phyloP scores from a whole-genome alignment of 148 eudicot genomes.

The Tetragonia tetragonoides region DNA sequence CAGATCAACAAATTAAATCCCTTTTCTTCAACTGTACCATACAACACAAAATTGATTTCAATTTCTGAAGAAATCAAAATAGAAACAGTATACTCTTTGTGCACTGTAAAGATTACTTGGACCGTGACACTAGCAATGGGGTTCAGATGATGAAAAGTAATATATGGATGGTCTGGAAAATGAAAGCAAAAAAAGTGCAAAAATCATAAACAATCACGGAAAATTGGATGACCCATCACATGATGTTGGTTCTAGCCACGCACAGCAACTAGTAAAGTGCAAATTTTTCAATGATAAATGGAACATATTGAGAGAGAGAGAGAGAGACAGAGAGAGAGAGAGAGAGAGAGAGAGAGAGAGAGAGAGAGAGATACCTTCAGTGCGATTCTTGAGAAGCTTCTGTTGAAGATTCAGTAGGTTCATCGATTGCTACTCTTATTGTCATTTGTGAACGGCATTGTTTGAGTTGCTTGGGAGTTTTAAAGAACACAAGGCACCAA shows the following conservation, averaged over 20 bases:
- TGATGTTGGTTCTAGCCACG: neutral
- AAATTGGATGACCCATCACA: neutral
- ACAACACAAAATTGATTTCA: neutral
- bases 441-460: too few relatives aligned
- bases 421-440: too few relatives aligned
- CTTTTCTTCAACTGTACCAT: neutral
- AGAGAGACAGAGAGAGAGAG: too few relatives aligned
- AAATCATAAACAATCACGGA: slow-evolving; percentile 6
- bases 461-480: too few relatives aligned
- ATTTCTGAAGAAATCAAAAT: neutral
- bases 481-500: too few relatives aligned
- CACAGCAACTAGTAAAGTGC: neutral
- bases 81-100: neutral
- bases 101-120: neutral
- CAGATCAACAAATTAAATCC: too few relatives aligned
- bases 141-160: neutral
- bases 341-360: too few relatives aligned
- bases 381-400: too few relatives aligned
- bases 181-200: neutral
- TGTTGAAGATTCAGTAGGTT: too few relatives aligned
- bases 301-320: neutral
- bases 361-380: too few relatives aligned
- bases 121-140: slow-evolving; percentile 10
- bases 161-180: neutral
- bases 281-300: neutral